Conservation (phyloP, 164 flowering plant genomes). For the Piper longum region DNA sequence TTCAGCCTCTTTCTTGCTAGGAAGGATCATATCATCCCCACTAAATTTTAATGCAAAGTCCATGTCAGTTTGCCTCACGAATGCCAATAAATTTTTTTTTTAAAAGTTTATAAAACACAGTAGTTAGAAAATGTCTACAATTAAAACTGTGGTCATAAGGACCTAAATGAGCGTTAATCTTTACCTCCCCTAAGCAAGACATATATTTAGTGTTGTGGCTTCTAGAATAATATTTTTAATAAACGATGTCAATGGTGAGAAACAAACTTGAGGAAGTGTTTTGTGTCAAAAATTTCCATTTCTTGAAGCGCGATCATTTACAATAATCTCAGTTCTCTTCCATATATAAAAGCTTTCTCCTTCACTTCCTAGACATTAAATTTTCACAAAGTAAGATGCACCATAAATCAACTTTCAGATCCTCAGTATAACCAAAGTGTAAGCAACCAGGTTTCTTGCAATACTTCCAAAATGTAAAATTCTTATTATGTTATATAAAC, state of each 20-base stretch:
- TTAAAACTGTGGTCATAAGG: background rate
- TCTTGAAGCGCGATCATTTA: background rate
- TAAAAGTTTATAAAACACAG: background rate
- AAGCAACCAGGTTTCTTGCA: background rate
- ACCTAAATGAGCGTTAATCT: background rate
- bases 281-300: background rate
- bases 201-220: background rate
- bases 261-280: background rate
- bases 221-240: background rate
- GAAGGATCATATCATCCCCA: conserved; percentile 65
- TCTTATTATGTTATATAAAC: background rate
- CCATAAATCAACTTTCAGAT: no score
- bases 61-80: background rate
- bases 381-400: no score
- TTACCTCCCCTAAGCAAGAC: background rate
- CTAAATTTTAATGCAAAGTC: background rate
- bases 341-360: no score
- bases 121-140: background rate
- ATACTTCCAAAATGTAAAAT: background rate
- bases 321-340: background rate
- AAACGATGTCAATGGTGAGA: background rate
- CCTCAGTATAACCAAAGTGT: no score
- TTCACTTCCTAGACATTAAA: no score
- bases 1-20: conserved; percentile 63
- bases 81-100: background rate